Conservation (phyloP, 768 basidiomycete species). For the Panaeolus cyanescens region DNA sequence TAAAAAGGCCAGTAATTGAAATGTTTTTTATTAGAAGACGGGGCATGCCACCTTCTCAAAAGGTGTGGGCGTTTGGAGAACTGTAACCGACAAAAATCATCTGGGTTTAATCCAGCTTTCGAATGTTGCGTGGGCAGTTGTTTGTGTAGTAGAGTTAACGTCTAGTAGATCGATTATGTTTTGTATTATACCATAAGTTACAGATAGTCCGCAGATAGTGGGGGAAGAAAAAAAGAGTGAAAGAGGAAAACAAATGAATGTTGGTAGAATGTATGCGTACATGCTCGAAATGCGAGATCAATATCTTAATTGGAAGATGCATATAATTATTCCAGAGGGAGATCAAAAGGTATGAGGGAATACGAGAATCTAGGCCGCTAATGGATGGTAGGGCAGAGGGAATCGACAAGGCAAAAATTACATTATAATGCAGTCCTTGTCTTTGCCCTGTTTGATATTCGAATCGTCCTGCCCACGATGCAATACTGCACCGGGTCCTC, state of each 20-base stretch:
- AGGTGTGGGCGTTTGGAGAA: too few species aligned
- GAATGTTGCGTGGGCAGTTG: too few species aligned
- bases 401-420: constrained; percentile 36
- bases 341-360: too few species aligned
- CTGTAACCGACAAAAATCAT: too few species aligned
- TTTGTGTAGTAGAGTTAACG: too few species aligned
- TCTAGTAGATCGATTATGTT: not conserved
- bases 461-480: constrained; percentile 51
- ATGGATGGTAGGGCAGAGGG: not conserved
- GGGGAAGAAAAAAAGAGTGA: constrained; percentile 11
- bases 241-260: constrained; percentile 19
- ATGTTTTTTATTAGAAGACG: too few species aligned
- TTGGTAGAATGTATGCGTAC: constrained; percentile 18
- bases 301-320: constrained; percentile 1
- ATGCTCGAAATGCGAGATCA: constrained; percentile 20
- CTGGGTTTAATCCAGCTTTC: too few species aligned
- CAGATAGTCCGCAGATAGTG: constrained; percentile 20
- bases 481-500: constrained; percentile 63
- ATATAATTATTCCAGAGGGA: constrained; percentile 1
- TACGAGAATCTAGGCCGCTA: too few species aligned
- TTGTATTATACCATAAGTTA: constrained; percentile 16
- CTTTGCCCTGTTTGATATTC: constrained; percentile 56
- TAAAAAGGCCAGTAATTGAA: too few species aligned
- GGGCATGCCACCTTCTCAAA: too few species aligned
- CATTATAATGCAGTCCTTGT: constrained; percentile 90